These are phyloP conservation scores for Athelia psychrophila DNA, from an alignment of 1,284 basidiomycete genomes.

Conservation along the genomic window DNA sequence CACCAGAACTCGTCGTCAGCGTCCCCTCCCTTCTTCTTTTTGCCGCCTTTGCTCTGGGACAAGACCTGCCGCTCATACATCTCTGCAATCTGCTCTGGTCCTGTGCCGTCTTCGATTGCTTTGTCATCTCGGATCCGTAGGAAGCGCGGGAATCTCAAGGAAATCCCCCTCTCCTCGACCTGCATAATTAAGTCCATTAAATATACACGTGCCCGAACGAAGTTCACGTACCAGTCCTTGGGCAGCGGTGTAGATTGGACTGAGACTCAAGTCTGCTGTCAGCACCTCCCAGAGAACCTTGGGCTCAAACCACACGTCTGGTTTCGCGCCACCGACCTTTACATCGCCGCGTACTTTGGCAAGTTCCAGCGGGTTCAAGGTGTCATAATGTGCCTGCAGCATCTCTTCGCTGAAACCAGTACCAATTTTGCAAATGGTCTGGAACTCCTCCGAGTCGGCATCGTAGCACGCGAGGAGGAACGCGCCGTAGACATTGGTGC, in stretches of 20 bases:
- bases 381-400: constrained; percentile 81
- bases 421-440: constrained; percentile 98
- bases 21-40: constrained; percentile 67
- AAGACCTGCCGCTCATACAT: constrained; percentile 93
- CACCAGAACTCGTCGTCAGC: constrained; percentile 92
- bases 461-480: constrained; percentile 96
- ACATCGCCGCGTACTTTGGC: constrained; percentile 71
- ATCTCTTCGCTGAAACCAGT: constrained; percentile 97
- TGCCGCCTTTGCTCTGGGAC: constrained; percentile 62
- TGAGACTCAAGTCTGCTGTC: constrained; percentile 94
- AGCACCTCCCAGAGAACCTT: constrained; percentile 98
- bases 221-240: constrained; percentile 77
- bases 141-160: constrained; percentile 94
- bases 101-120: constrained; percentile 86
- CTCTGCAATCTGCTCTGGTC: constrained; percentile 93
- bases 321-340: constrained; percentile 88
- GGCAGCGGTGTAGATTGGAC: constrained; percentile 97
- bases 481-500: constrained; percentile 94
- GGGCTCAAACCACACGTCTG: constrained; percentile 94
- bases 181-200: constrained; percentile 25
- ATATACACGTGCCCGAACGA: constrained; percentile 3
- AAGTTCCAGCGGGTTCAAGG: constrained; percentile 77
- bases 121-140: constrained; percentile 94
- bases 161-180: constrained; percentile 90
- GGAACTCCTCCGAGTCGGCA: constrained; percentile 85